Evolutionary conservation across 2,329 filamentous ascomycete species (phyloP).

Genomic region (Sarocladium strictum): DNA sequence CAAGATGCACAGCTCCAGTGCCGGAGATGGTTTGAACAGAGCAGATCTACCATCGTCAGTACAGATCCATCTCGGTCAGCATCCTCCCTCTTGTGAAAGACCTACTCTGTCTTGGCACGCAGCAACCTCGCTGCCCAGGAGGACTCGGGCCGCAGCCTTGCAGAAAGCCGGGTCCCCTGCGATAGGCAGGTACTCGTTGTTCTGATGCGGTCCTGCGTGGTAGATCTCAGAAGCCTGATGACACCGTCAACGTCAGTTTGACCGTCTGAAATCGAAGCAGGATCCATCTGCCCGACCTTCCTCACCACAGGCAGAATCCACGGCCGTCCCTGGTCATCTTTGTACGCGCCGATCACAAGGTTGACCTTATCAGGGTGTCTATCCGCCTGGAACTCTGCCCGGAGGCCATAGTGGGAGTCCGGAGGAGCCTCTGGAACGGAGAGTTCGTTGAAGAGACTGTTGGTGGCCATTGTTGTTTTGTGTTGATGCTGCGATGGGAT

Average conservation of each 20-base stretch:
- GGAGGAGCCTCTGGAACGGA: slow-evolving; percentile 1
- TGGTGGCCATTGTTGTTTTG: not conserved
- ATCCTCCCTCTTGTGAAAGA: not conserved
- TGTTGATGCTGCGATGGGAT: too few species aligned
- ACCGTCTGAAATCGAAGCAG: not conserved
- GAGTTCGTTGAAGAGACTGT: not conserved
- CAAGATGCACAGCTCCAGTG: slow-evolving; percentile 28
- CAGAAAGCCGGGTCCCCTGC: slow-evolving; percentile 68
- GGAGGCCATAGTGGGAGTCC: slow-evolving; percentile 4
- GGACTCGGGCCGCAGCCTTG: slow-evolving; percentile 19
- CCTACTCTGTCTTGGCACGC: not conserved
- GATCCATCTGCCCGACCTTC: slow-evolving; percentile 63
- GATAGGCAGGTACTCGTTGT: slow-evolving; percentile 94
- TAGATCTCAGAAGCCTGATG: slow-evolving; percentile 78
- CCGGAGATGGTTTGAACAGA: slow-evolving; percentile 30
- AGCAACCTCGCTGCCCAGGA: slow-evolving; percentile 15
- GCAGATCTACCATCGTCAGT: slow-evolving; percentile 7
- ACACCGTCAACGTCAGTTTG: not conserved
- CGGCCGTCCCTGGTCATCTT: slow-evolving; percentile 83
- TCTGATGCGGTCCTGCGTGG: slow-evolving; percentile 70
- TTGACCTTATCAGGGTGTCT: slow-evolving; percentile 27
- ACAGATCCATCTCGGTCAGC: not conserved
- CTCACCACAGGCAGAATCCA: slow-evolving; percentile 88
- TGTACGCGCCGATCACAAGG: slow-evolving; percentile 62
- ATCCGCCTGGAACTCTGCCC: slow-evolving; percentile 14